A percentile compares a stretch with the other conserved stretches of the same genome.
Conservation (phyloP, 441 rosid species). For the Manihot esculenta region DNA sequence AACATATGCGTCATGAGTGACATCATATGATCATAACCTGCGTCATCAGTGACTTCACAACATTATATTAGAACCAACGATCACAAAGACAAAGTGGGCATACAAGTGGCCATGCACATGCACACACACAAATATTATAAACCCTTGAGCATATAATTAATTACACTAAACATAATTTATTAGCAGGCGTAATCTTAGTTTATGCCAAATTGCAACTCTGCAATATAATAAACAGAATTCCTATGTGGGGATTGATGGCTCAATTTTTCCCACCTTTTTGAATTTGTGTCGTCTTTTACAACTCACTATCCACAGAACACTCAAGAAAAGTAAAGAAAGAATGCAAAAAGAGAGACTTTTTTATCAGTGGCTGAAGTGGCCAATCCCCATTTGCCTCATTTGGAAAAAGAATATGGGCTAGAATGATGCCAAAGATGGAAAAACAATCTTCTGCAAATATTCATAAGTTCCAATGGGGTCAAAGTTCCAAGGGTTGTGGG, state of each 20-base stretch:
- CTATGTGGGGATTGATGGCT: slow-evolving; percentile 4
- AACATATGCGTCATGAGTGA: slow-evolving; percentile 16
- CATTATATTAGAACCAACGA: background rate
- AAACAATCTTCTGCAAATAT: background rate
- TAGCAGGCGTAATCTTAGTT: background rate
- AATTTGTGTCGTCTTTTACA: slow-evolving; percentile 3
- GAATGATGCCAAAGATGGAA: slow-evolving; percentile 4
- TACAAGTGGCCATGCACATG: slow-evolving; percentile 7
- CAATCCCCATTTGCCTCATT: background rate
- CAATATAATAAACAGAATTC: background rate
- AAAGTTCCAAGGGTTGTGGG: slow-evolving; percentile 22
- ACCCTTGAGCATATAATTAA: background rate
- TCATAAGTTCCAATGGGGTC: slow-evolving; percentile 9
- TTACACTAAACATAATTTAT: background rate
- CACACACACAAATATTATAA: background rate
- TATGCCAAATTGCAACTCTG: slow-evolving; percentile 4
- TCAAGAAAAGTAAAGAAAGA: background rate
- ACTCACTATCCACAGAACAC: slow-evolving; percentile 15
- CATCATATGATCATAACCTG: background rate
- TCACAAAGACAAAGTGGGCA: background rate
- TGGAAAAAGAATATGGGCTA: background rate
- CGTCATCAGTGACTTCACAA: background rate
- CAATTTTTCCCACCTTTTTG: slow-evolving; percentile 14
- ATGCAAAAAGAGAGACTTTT: background rate
- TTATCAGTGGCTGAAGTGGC: slow-evolving; percentile 6